Percentiles rank a stretch among this genome's conserved stretches.
These are phyloP conservation scores for Gnomoniopsis smithogilvyi DNA, from an alignment of 2,329 filamentous ascomycete species.

Conservation along the genomic window DNA sequence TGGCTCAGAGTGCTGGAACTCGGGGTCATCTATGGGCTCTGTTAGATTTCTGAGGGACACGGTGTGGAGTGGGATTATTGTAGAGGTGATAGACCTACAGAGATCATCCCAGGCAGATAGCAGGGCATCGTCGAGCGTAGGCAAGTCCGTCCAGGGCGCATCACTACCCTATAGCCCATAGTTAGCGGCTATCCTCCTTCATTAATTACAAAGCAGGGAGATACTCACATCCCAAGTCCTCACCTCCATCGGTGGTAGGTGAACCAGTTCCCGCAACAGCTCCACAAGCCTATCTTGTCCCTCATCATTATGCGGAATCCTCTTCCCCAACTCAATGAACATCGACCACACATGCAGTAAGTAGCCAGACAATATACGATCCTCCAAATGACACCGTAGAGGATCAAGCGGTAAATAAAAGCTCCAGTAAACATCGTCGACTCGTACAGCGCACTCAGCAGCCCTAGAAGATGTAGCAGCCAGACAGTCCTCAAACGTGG, in stretches of 20 bases:
- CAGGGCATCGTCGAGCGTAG: slow-evolving; percentile 16
- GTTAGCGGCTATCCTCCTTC: slow-evolving; percentile 1
- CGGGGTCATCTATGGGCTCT: slow-evolving; percentile 8
- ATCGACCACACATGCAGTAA: slow-evolving; percentile 18
- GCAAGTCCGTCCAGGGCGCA: slow-evolving; percentile 17
- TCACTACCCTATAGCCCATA: slow-evolving; percentile 9
- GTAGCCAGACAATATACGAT: slow-evolving; percentile 15
- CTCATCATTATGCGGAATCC: slow-evolving; percentile 12
- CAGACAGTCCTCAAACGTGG: slow-evolving; percentile 14
- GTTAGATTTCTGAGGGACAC: not conserved
- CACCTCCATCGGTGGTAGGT: slow-evolving; percentile 17
- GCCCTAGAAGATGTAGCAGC: not conserved
- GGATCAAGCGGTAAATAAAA: slow-evolving; percentile 17
- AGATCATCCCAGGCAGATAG: slow-evolving; percentile 16
- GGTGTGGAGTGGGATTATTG: accelerated
- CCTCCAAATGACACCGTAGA: slow-evolving; percentile 13
- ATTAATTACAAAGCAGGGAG: no score
- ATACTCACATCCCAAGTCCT: slow-evolving; percentile 18
- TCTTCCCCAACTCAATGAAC: slow-evolving; percentile 18
- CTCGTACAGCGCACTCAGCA: slow-evolving; percentile 13
- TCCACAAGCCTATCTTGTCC: slow-evolving; percentile 16
- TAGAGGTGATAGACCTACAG: not conserved
- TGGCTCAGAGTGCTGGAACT: slow-evolving; percentile 11
- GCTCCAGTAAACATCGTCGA: slow-evolving; percentile 19
- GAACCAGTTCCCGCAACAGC: slow-evolving; percentile 13